Conservation (phyloP, 305 asterid species). For the Nicotiana rustica region DNA sequence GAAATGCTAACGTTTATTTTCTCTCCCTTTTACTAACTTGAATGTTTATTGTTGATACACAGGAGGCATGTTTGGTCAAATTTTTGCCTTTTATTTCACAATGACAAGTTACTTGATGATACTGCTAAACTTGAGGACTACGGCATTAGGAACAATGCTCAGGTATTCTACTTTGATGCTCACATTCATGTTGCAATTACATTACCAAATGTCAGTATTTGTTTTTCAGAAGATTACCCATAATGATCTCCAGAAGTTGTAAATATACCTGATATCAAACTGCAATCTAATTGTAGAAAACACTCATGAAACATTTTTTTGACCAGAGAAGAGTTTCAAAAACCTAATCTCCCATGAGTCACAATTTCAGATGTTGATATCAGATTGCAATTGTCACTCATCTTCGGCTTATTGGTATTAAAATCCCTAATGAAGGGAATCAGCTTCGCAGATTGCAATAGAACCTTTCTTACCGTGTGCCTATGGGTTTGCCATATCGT, state of each 20-base stretch:
- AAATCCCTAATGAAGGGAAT: neutral
- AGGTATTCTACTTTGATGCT: slow-evolving; percentile 53
- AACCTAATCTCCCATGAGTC: neutral
- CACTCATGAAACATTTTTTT: neutral
- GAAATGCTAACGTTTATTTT: slow-evolving; percentile 9
- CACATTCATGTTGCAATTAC: neutral
- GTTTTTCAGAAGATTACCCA: slow-evolving; percentile 14
- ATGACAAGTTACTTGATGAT: slow-evolving; percentile 78
- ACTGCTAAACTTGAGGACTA: slow-evolving; percentile 63
- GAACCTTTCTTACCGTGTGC: neutral
- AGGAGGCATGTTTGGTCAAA: slow-evolving; percentile 83
- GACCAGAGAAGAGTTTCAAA: neutral
- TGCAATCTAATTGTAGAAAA: neutral
- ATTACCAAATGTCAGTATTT: neutral
- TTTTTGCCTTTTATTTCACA: slow-evolving; percentile 69
- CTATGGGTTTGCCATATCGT: neutral
- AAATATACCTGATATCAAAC: neutral
- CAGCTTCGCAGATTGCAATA: neutral
- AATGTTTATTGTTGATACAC: slow-evolving; percentile 34
- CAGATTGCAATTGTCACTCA: neutral
- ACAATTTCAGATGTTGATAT: neutral
- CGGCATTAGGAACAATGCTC: slow-evolving; percentile 75
- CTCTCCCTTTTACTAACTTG: neutral
- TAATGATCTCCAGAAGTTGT: slow-evolving; percentile 12
- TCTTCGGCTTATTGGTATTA: neutral